Evolutionary conservation across 805 yeast genomes (phyloP).

Genomic region (Cyberlindnera veronae): DNA sequence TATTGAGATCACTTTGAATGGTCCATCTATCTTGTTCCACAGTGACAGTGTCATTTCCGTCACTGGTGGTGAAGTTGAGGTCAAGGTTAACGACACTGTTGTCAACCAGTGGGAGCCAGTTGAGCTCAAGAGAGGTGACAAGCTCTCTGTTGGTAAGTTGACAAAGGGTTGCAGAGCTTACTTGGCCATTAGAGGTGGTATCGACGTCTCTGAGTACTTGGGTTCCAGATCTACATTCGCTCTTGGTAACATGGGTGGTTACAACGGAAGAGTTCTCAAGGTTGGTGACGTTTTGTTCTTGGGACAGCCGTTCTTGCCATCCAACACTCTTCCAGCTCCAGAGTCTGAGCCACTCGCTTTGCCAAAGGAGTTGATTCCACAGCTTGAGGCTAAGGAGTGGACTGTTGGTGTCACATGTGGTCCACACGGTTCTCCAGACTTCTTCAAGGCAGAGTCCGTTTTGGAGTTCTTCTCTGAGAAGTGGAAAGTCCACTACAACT

Average conservation of each 20-base stretch:
- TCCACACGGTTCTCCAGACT: slow-evolving; percentile 97
- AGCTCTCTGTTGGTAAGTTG: slow-evolving; percentile 76
- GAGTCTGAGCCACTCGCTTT: slow-evolving; percentile 56
- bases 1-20: slow-evolving; percentile 81
- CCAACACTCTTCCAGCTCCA: slow-evolving; percentile 72
- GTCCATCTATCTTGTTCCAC: slow-evolving; percentile 86
- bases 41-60: slow-evolving; percentile 72
- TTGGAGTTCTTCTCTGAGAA: slow-evolving; percentile 67
- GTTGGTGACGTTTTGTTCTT: slow-evolving; percentile 88
- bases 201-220: slow-evolving; percentile 89
- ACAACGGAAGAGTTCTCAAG: slow-evolving; percentile 87
- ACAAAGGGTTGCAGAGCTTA: slow-evolving; percentile 84
- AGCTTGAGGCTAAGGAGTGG: slow-evolving; percentile 49
- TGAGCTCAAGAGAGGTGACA: slow-evolving; percentile 68
- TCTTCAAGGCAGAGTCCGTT: slow-evolving; percentile 74
- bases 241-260: slow-evolving; percentile 88
- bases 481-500: slow-evolving; percentile 97
- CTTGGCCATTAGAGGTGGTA: slow-evolving; percentile 86
- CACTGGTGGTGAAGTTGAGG: slow-evolving; percentile 79
- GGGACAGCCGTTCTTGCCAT: slow-evolving; percentile 68
- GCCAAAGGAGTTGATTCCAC: slow-evolving; percentile 43
- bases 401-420: slow-evolving; percentile 91
- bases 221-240: slow-evolving; percentile 98
- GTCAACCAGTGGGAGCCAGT: slow-evolving; percentile 73
- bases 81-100: slow-evolving; percentile 58